Base-by-base conservation (phyloP, 1,284 basidiomycete species). In the Malassezia nana region DNA sequence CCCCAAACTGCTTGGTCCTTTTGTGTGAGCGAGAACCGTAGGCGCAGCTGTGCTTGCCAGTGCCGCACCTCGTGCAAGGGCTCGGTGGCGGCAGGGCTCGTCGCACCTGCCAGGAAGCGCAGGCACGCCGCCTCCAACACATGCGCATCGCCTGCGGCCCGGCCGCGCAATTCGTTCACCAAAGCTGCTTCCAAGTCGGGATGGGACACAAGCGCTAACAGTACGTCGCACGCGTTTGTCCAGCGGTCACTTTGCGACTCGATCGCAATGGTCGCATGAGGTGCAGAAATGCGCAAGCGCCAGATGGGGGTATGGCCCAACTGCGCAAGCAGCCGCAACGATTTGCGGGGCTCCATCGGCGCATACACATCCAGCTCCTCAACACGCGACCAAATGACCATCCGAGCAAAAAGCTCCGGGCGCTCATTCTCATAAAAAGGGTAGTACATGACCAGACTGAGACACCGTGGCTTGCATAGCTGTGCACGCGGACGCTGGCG, bases 401-500 rank as follows among this genome's bases (percentile, higher is more conserved):
- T 65, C 20, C 55, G 51, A 10, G 63, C 49, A 51, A 71, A 71
- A 4, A 65, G 55, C 4, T 60, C 60, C 10, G 61, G 62, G 28
- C 62, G 63, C 35, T 71, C 66, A 50, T 71, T 65, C 47, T 68
- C 68, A 40, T 59, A 67, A 46, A 71, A 42, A 2, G 68, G 68
- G 15, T 69, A 54, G 38, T 61, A 60, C 49, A 71, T 57, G 52
- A 71, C 62, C 35, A 71, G 47, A 56, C 63, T 65, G 12, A 71
- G 50, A 16, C 54, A 58, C 2, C 57, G 64, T 7, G 67, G 67
- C 24, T 62, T 57, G 39, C 67, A 69, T 6, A 50, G 46, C 3
- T 46, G 50, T 31, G 46, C 46, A 10, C 28, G 39, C 13, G 46
- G 50, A 10, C 50, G 39, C 10, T 12, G 22, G 16, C 31, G 50